phyloP scores from a whole-genome alignment of 306 rosid species.

The Citrullus amarus region DNA sequence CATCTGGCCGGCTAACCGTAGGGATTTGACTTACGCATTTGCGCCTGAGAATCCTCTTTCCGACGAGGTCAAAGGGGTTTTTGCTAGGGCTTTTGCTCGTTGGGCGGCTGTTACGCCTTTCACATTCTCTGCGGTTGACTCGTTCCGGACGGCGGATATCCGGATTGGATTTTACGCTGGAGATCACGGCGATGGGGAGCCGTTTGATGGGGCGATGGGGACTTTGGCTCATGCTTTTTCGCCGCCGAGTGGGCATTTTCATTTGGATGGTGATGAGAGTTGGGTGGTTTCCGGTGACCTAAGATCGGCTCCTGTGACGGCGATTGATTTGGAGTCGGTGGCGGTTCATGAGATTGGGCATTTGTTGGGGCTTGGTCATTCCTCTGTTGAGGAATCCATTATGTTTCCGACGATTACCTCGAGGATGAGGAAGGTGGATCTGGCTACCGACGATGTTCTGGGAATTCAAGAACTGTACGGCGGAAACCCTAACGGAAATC shows the following conservation, averaged over 20 bases:
- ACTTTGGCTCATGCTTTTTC: conserved; percentile 87
- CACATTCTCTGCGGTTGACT: conserved; percentile 24
- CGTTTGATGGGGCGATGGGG: conserved; percentile 71
- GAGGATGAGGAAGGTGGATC: conserved; percentile 45
- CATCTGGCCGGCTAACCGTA: conserved; percentile 44
- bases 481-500: conserved; percentile 38
- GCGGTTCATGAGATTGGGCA: conserved; percentile 96
- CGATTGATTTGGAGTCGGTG: conserved; percentile 71
- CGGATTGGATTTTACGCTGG: conserved; percentile 52
- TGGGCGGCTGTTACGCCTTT: conserved; percentile 68
- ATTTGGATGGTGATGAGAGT: conserved; percentile 48
- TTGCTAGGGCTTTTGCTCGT: conserved; percentile 35
- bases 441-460: conserved; percentile 38
- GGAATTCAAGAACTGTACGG: conserved; percentile 73
- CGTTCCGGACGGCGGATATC: conserved; percentile 27
- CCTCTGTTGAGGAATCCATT: conserved; percentile 59
- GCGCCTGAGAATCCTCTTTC: conserved; percentile 26
- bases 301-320: conserved; percentile 19
- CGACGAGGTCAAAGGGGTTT: conserved; percentile 28
- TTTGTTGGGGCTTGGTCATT: conserved; percentile 67
- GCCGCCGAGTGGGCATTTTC: conserved; percentile 65
- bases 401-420: conserved; percentile 75
- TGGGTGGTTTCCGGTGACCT: conserved; percentile 69
- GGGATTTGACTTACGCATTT: conserved; percentile 54
- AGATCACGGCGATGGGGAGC: conserved; percentile 83